These are phyloP conservation scores for Ceratobasidium sp. DNA, from an alignment of 1,284 basidiomycete species.

Conservation along the genomic window DNA sequence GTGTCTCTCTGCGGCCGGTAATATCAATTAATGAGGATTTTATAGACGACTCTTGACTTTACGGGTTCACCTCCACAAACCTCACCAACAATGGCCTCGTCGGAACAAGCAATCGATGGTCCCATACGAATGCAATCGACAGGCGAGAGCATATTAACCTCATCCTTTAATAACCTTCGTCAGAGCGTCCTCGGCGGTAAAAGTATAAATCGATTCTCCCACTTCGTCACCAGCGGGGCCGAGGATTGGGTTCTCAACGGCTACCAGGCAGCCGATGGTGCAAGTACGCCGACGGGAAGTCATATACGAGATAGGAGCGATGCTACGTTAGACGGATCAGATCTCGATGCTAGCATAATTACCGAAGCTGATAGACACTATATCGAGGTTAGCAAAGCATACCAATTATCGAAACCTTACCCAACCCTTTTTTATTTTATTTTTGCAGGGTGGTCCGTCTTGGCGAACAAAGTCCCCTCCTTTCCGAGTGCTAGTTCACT, in stretches of 20 bases:
- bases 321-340: conserved; percentile 33
- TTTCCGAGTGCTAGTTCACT: conserved; percentile 82
- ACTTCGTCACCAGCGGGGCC: conserved; percentile 86
- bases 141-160: conserved; percentile 69
- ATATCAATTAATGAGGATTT: conserved; percentile 56
- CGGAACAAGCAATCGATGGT: conserved; percentile 55
- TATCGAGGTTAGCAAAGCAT: conserved; percentile 70
- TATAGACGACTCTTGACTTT: conserved; percentile 56
- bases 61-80: conserved; percentile 26
- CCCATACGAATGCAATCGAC: conserved; percentile 78
- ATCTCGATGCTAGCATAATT: conserved; percentile 29
- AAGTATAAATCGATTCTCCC: conserved; percentile 83
- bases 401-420: not conserved
- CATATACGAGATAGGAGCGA: conserved; percentile 44
- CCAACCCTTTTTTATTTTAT: not conserved
- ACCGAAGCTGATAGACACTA: conserved; percentile 73
- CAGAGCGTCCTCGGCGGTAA: conserved; percentile 80
- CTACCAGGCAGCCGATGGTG: conserved; percentile 51
- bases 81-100: conserved; percentile 40
- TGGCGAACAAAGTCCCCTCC: conserved; percentile 81
- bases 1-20: conserved; percentile 15
- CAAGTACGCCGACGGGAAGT: conserved; percentile 44
- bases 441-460: conserved; percentile 58
- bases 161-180: conserved; percentile 71
- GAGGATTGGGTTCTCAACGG: conserved; percentile 84